These are phyloP conservation scores for Pseudozyma flocculosa DNA, from an alignment of 1,284 basidiomycete species.

Conservation along the genomic window DNA sequence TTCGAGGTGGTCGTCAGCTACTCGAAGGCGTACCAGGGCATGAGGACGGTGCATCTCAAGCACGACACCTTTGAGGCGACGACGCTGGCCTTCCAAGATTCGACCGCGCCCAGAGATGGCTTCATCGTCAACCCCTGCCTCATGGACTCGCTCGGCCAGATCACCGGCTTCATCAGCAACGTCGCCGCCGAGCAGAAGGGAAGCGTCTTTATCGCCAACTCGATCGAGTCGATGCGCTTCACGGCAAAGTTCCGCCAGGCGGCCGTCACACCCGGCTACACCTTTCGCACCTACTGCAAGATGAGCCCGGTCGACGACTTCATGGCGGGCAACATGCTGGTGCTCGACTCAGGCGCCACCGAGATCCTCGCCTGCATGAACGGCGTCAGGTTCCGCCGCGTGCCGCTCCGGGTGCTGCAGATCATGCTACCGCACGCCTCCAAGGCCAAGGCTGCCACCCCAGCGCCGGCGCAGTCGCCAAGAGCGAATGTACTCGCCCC, in stretches of 20 bases:
- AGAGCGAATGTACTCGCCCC: too few relatives aligned
- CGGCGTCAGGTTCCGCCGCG: neutral
- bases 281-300: conserved; percentile 1
- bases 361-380: neutral
- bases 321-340: neutral
- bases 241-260: neutral
- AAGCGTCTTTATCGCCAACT: conserved; percentile 3
- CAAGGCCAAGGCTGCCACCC: neutral
- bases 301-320: conserved; percentile 2
- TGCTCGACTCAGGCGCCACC: neutral
- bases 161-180: conserved; percentile 8
- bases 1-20: conserved; percentile 6
- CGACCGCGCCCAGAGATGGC: neutral
- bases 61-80: conserved; percentile 1
- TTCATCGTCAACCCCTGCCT: conserved; percentile 5
- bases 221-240: conserved; percentile 4
- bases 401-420: neutral
- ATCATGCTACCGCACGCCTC: neutral
- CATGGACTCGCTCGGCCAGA: conserved; percentile 6
- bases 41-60: neutral
- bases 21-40: conserved; percentile 1
- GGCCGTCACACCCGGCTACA: neutral
- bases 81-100: neutral
- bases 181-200: neutral
- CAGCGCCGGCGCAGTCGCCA: too few relatives aligned